Base-by-base conservation (phyloP, 768 basidiomycete species). In the Leucocoprinus birnbaumii region DNA sequence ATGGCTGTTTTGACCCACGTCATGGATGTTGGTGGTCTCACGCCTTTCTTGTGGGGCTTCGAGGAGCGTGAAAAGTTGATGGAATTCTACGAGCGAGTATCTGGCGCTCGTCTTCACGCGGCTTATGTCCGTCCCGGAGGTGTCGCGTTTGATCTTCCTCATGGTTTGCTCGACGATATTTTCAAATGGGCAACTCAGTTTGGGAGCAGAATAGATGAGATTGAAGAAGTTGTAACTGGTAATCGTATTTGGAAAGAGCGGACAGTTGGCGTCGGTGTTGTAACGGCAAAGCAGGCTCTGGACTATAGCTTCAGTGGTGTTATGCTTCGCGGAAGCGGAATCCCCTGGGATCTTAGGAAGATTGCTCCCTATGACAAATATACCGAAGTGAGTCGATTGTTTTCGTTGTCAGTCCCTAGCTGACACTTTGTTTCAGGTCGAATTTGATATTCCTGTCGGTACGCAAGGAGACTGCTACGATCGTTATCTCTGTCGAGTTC, bases 61-160 rank as follows among this genome's bases (percentile, higher is more conserved):
- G 96, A 98, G 73, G 96, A 99, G 72, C 93, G 96, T 53, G 96
- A 98, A 76, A 99, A 99, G 78, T 85, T 98, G 59, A 98, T 98
- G 96, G 96, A 99, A 68, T 99, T 98, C 74, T 99, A 99, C 70
- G 96, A 99, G 73, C 94, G 96, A 54, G 96, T 98, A 38, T 98
- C 95, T 8, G 96, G 96, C 60, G 96, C 96, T 3, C 94, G 96
- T 53, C 80, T 99, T 64, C 96, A 99, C 65, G 86, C 94, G 4
- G 96, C 96, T n/a, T 99, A 98, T 68, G 89, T 98, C 46, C 89
- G 96, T 58, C 96, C 96, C 1, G 96, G 96, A 58, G 96, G 96
- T 63, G 96, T 99, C 46, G 96, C 96, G 1, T 98, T 94, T 66
- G 96, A 99, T 66, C 78, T 99, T 43, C 96, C 96, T 10, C 95